phyloP scores from a whole-genome alignment of 2,329 filamentous ascomycete genomes.

The Colletotrichum magnum region DNA sequence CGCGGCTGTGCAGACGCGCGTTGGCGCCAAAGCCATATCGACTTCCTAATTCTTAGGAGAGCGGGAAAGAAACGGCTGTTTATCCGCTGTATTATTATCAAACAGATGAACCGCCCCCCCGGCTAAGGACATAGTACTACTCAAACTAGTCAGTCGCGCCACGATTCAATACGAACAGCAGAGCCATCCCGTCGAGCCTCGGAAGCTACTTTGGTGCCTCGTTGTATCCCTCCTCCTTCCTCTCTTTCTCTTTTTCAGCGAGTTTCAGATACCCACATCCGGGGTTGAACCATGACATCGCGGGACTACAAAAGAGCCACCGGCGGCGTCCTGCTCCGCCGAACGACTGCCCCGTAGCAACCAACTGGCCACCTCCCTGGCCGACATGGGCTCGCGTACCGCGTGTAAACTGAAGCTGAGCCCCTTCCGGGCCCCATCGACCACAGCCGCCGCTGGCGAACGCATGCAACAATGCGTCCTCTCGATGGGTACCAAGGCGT shows the following conservation, averaged over 20 bases:
- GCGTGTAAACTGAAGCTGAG: slow-evolving; percentile 2
- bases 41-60: neutral
- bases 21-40: neutral
- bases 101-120: slow-evolving; percentile 1
- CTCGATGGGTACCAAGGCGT: neutral
- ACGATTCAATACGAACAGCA: neutral
- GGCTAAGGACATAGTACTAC: neutral
- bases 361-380: neutral
- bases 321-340: neutral
- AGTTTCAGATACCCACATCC: neutral
- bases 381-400: slow-evolving; percentile 2
- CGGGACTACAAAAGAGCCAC: neutral
- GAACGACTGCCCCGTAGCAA: neutral
- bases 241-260: neutral
- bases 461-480: neutral
- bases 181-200: neutral
- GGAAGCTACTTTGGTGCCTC: neutral
- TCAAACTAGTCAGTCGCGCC: slow-evolving; percentile 4
- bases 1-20: slow-evolving; percentile 24
- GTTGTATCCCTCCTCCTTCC: no score
- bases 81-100: slow-evolving; percentile 15
- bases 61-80: neutral
- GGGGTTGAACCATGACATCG: neutral
- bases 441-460: slow-evolving; percentile 10
- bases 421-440: neutral